Evolutionary conservation across 164 flowering plant species (phyloP).

Genomic region (Amborella trichopoda): DNA sequence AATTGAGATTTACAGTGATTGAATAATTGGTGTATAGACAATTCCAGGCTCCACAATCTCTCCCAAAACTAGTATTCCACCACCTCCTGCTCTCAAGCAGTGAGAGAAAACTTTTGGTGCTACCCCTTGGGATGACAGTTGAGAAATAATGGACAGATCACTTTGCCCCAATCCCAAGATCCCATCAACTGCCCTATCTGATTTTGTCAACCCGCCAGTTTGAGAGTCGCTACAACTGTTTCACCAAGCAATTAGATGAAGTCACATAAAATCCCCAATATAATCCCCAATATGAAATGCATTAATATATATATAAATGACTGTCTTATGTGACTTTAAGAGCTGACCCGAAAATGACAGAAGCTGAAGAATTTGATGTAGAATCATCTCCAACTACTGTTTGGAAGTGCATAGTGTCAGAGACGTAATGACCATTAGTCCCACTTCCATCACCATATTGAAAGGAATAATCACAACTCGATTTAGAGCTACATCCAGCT

Average conservation of each 20-base stretch:
- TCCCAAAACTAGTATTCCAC: conserved; percentile 93
- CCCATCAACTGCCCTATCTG: conserved; percentile 97
- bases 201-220: conserved; percentile 72
- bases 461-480: conserved; percentile 58
- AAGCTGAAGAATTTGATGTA: conserved; percentile 48
- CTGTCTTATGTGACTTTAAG: too few species aligned
- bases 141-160: conserved; percentile 70
- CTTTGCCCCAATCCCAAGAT: conserved; percentile 93
- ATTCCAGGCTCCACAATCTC: conserved; percentile 75
- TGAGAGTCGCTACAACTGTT: conserved; percentile 75
- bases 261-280: too few species aligned
- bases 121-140: conserved; percentile 63
- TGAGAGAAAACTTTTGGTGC: conserved; percentile 83
- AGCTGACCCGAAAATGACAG: conserved; percentile 72
- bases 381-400: conserved; percentile 33
- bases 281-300: too few species aligned
- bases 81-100: conserved; percentile 66
- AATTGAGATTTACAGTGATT: conserved; percentile 58
- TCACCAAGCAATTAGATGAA: conserved; percentile 9
- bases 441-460: conserved; percentile 98
- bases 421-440: conserved; percentile 73
- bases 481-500: conserved; percentile 33
- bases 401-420: conserved; percentile 52
- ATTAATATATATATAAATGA: too few species aligned
- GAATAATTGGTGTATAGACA: conserved; percentile 82